phyloP scores from a whole-genome alignment of 768 basidiomycete species.

The Mrakia hoshinonis region DNA sequence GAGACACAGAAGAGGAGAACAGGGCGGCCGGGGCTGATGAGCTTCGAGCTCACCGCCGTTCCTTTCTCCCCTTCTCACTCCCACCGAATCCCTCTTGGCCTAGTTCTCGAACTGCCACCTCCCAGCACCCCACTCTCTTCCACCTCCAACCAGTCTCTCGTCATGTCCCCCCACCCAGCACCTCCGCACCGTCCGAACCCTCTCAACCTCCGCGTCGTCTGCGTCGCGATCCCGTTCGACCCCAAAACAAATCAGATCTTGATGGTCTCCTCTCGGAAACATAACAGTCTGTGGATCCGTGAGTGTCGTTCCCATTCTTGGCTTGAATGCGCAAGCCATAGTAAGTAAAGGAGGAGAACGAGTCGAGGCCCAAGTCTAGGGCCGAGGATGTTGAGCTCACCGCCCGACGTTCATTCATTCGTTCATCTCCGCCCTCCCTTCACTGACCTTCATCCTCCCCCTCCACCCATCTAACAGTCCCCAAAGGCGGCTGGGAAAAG shows the following conservation, averaged over 20 bases:
- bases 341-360: too few relatives aligned
- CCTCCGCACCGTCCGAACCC: not conserved
- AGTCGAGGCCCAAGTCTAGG: too few relatives aligned
- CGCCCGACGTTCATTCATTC: not conserved
- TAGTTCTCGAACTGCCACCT: too few relatives aligned
- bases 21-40: too few relatives aligned
- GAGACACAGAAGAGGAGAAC: too few relatives aligned
- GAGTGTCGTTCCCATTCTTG: not conserved
- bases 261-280: conserved; percentile 15
- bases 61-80: too few relatives aligned
- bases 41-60: too few relatives aligned
- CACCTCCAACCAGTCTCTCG: too few relatives aligned
- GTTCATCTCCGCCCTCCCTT: not conserved
- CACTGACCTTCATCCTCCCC: not conserved
- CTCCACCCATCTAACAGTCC: not conserved
- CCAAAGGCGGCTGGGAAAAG: conserved; percentile 19
- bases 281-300: conserved; percentile 14
- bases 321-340: too few relatives aligned
- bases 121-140: too few relatives aligned
- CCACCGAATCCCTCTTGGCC: too few relatives aligned
- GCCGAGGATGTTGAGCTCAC: too few relatives aligned
- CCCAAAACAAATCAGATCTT: not conserved
- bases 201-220: conserved; percentile 16
- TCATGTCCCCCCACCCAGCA: not conserved
- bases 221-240: conserved; percentile 23